Conservation (phyloP, 371 early-diverging fungal species). For the Mortierella polycephala region DNA sequence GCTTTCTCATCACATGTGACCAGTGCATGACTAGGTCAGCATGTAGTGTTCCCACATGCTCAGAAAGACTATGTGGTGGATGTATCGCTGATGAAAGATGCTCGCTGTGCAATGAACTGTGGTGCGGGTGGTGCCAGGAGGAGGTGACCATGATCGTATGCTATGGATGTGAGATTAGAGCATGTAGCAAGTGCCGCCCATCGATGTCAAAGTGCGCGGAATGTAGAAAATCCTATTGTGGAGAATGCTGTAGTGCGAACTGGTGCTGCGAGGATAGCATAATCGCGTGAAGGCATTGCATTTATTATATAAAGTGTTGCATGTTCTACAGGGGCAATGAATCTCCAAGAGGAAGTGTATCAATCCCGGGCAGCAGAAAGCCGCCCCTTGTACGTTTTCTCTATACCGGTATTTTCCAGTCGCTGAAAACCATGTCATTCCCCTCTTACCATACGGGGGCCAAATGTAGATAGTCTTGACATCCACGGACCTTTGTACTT, state of each 20-base stretch:
- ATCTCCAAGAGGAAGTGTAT: no score
- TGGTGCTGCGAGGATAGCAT: constrained; percentile 20
- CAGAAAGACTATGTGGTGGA: constrained; percentile 4
- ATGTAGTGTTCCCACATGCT: constrained; percentile 1
- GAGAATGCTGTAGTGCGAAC: constrained; percentile 6
- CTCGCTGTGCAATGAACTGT: constrained; percentile 10
- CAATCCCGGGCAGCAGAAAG: no score
- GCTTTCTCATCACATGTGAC: not conserved
- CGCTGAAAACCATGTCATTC: no score
- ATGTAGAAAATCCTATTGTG: constrained; percentile 7
- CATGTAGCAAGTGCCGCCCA: constrained; percentile 11
- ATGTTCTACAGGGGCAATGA: no score
- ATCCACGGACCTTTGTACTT: no score
- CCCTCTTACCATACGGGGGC: no score
- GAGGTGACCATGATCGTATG: constrained; percentile 1
- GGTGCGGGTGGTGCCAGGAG: constrained; percentile 4
- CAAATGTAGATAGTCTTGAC: no score
- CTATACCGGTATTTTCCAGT: no score
- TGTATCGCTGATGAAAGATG: constrained; percentile 8
- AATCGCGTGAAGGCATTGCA: no score
- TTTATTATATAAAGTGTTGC: no score
- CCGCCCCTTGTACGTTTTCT: no score
- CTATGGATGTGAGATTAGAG: constrained; percentile 17
- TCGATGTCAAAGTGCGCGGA: constrained; percentile 6
- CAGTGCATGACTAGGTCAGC: constrained; percentile 2